Evolutionary conservation across 2,329 filamentous ascomycete species (phyloP), one percentile per base, ranked within the genome.

Genomic region (Pseudogymnoascus sp.): DNA sequence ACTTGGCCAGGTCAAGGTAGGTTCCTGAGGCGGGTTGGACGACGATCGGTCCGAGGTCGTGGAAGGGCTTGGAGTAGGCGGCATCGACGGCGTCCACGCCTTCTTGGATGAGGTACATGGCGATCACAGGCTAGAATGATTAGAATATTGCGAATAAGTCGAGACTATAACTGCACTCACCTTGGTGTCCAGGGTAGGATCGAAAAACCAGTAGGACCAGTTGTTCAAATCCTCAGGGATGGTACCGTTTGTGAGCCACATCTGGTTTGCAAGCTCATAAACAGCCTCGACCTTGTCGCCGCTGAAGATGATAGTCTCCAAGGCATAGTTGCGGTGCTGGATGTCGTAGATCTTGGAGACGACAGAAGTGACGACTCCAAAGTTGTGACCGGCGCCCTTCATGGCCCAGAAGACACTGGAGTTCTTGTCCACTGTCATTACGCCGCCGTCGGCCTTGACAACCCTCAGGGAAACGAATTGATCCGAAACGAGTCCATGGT

Each of bases 391-490:
- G 1, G 83, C 83, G 4, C 83, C 83, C 60, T 77, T 76, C 67
- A 86, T 76, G 0, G 76, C 83, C 83, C 83, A 86, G 70, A 77
- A 85, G 7, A 86, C 76, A 37, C 85, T 82, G 0, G 79, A 78
- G 6, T 74, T 72, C 41, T 73, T 70, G 63, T 78, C 71, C 1
- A 81, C 72, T 0, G 74, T 78, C 57, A 77, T 61, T 73, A 77
- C 78, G 34, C 79, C 78, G 71, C 83, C 82, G 61, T 83, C 80
- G 0, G 77, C 77, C 6, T 78, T 73, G 1, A 81, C 76, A 3
- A 81, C 71, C 41, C 76, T 84, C 83, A 70, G 84, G 80, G 74
- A 74, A 4, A 79, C 16, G 3, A 82, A 70, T 16, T 75, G 73
- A 65, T 82, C 80, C 8, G 79, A 72, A 3, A 75, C 69, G 7